Base-by-base conservation (phyloP, 108 stramenopile species). In the Schizochytrium sp. region DNA sequence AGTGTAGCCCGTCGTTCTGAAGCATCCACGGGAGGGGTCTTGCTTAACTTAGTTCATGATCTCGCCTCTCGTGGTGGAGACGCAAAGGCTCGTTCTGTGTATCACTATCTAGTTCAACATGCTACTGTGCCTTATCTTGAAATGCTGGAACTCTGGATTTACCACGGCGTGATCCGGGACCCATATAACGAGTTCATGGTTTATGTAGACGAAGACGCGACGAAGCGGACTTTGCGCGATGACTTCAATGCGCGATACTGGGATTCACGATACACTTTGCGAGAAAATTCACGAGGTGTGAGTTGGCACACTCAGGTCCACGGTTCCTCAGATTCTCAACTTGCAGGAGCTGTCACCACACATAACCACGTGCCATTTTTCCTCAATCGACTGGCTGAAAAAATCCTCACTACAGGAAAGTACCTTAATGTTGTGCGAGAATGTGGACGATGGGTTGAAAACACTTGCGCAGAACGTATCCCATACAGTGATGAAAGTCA, bases 221-320 rank as follows among this genome's bases (percentile, higher is more conserved):
- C 61, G 45, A 92, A 91, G 87, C 59, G 53, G 19, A 90, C 91
- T 28, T 72, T 94, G n/a, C 42, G 72, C 28, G 87, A 55, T 59
- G 91, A 93, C 91, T 93, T 92, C 72, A 93, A 94, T 64, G 92
- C 92, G 1, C 61, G 45, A 13, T 94, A 94, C 90, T 94, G 93
- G 93, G 92, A 92, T 12, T 53, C 58, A 19, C 64, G 92, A 19
- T 91, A 91, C 91, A 90, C 90, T 8, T 46, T 93, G 19, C 50
- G 91, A 8, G 46, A 49, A 53, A 55, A 10, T 1, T 60, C 42
- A 58, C 88, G 90, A 28, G 64, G 64, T 7, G 64, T 69, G 19
- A 69, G 64, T 44, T 69, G 64, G 64, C 64, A 38, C 1, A 69
- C 64, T 10, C 64, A 69, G 64, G 89, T 93, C 19, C 61, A 89